Percentiles rank a stretch among this genome's conserved stretches.
phyloP scores from a whole-genome alignment of 441 rosid species.

The Viola pubescens region DNA sequence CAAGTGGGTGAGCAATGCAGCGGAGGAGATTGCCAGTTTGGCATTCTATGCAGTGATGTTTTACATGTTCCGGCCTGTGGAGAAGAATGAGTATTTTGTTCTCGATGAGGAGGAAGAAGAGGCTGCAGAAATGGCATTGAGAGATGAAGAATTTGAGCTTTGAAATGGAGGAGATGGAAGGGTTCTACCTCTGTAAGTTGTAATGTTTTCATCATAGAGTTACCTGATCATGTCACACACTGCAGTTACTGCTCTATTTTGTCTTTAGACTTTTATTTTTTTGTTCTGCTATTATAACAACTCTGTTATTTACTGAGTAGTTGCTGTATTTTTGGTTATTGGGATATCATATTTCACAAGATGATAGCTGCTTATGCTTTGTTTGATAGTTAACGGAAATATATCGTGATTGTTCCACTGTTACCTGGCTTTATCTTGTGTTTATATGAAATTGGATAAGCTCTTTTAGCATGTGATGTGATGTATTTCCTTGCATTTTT shows the following conservation, averaged over 20 bases:
- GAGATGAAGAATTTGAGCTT: slow-evolving; percentile 90
- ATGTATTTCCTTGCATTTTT: no score
- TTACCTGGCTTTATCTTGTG: no score
- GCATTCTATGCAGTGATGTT: slow-evolving; percentile 67
- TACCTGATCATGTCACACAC: slow-evolving; percentile 18
- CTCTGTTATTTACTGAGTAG: slow-evolving; percentile 12
- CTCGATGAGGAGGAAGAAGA: slow-evolving; percentile 92
- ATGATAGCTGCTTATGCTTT: slow-evolving; percentile 13
- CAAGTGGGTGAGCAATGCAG: slow-evolving; percentile 86
- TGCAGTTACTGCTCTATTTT: slow-evolving; percentile 8
- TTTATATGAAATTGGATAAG: no score
- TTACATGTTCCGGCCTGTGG: slow-evolving; percentile 90
- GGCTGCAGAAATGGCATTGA: slow-evolving; percentile 75
- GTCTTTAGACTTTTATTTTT: background rate
- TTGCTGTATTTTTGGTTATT: slow-evolving; percentile 12
- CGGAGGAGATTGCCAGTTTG: slow-evolving; percentile 81
- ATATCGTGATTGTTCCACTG: no score
- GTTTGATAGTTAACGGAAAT: background rate
- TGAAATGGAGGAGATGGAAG: slow-evolving; percentile 23
- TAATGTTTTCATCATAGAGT: slow-evolving; percentile 4
- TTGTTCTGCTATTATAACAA: slow-evolving; percentile 17
- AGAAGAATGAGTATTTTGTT: slow-evolving; percentile 76
- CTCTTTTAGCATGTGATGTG: background rate
- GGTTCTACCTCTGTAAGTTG: background rate
- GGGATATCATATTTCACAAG: slow-evolving; percentile 5